Evolutionary conservation across 345 rosid species (phyloP).

Genomic region (Eucalyptus tenuipes): DNA sequence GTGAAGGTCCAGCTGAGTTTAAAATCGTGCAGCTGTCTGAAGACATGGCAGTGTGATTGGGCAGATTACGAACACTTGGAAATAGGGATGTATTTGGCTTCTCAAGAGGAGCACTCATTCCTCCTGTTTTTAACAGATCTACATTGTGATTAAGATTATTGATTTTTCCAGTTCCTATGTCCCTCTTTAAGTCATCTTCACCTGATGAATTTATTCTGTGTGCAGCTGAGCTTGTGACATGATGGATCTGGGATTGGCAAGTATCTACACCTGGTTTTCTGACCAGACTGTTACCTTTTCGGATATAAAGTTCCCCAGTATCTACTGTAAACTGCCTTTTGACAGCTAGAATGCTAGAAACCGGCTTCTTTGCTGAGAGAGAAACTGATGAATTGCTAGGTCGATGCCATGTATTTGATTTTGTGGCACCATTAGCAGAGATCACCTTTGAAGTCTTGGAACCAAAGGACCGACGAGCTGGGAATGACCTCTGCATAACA

Average conservation of each 20-base stretch:
- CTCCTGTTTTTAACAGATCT: conserved; percentile 18
- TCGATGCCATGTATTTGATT: conserved; percentile 77
- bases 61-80: conserved; percentile 20
- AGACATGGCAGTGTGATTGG: conserved; percentile 13
- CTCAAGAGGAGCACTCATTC: conserved; percentile 21
- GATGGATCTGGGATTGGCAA: conserved; percentile 20
- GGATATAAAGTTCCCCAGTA: conserved; percentile 34
- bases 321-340: conserved; percentile 24
- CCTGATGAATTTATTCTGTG: conserved; percentile 22
- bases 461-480: conserved; percentile 22
- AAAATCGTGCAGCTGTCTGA: conserved; percentile 20
- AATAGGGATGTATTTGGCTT: conserved; percentile 46
- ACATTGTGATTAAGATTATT: conserved; percentile 16
- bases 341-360: conserved; percentile 14
- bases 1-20: conserved; percentile 24
- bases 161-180: conserved; percentile 17
- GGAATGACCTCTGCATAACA: conserved; percentile 25
- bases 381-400: conserved; percentile 17
- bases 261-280: conserved; percentile 41
- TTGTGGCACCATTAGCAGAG: conserved; percentile 31
- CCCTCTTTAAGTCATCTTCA: conserved; percentile 31
- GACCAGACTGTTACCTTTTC: conserved; percentile 94
- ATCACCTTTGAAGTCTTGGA: conserved; percentile 27
- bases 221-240: conserved; percentile 24
- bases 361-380: conserved; percentile 23